Base-by-base conservation (phyloP, 192 early-diverging fungal genomes). In the Neocallimastix lanati region DNA sequence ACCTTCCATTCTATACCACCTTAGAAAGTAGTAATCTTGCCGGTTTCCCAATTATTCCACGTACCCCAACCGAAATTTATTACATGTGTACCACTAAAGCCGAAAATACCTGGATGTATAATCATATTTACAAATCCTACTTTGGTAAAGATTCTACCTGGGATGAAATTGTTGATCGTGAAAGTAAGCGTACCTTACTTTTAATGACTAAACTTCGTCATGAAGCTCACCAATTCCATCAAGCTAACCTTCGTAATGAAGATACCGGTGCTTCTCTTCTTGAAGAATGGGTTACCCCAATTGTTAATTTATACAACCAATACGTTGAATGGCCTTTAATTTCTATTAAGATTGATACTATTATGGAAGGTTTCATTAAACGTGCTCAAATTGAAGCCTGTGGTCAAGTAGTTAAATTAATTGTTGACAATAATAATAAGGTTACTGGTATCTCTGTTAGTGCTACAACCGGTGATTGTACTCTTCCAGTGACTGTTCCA, bases 151-250 rank as follows among this genome's bases (percentile, higher is more conserved):
- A 50, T 50, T 50, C 40, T 50, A 50, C 40, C 6, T 50, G 40
- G 40, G 40, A 50, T 50, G 40, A 50, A 50, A 50, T 50, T 50
- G 14, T 18, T 21, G 40, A 50, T 21, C 40, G 40, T 50, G 40
- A 50, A 50, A 50, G 40, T 50, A 50, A 50, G 16, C 40, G 40
- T 50, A 50, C 40, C 16, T 21, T 50, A 50, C 40, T 50, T 50
- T 50, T 50, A 50, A 50, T 50, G 30, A 28, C 86, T 38, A 77
- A 79, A 37, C 81, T 84, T 29, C 81, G 82, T 28, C 85, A 83
- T 11, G 83, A 86, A 77, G 30, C 38, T 25, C 82, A 84, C 81
- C 85, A 85, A 84, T 84, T 84, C 76, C 83, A 50, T 6, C 40
- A 50, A 50, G 40, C 40, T 50, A 50, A 50, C 40, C 40, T 50